Evolutionary conservation across 768 basidiomycete species (phyloP), one percentile per base, ranked within the genome.

Genomic region (Lepiota subincarnata): DNA sequence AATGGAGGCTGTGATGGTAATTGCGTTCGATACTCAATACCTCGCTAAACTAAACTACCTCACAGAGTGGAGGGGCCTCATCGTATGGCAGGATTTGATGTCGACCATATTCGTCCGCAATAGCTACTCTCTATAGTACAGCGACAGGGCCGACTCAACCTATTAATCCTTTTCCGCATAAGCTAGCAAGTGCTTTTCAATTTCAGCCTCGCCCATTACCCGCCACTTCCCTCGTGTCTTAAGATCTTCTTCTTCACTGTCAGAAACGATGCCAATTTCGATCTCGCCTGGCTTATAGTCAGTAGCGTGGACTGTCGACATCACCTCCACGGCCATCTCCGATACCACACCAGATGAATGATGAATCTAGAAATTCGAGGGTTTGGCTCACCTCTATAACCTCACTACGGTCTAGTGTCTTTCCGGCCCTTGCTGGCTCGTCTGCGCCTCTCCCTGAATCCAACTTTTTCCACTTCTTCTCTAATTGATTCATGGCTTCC

Each of bases 391-490:
- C 92, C 83, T 99, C 96, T 59, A 98, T 91, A 24, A 95, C 93
- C 55, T 90, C 87, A 1, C 81, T 78, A 18, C 87, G 78, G 59
- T 76, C 78, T 48, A 97, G 76, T 0, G 77, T 81, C 72, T 84
- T 81, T 50, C 90, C 87, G 2, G 92, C 92, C 43, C 78, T 77
- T 12, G 78, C 76, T 12, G 92, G 78, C 67, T 95, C 87, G 46
- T 93, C 88, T 0, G 86, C 89, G 18, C 91, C 90, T 48, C 72
- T 73, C 13, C 89, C 89, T 19, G 78, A 80, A 63, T 91, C 86
- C 26, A 93, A 75, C 68, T 93, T 93, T 77, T 98, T 99, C 95
- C 93, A 98, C 68, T 92, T 92, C 76, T 98, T 98, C 75, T 99
- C 97, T 40, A 99, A 78, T 64, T 93, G 89, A 68, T 98, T 98